phyloP scores from a whole-genome alignment of 2,329 filamentous ascomycete species.

The Ceratocystis alfenasii region DNA sequence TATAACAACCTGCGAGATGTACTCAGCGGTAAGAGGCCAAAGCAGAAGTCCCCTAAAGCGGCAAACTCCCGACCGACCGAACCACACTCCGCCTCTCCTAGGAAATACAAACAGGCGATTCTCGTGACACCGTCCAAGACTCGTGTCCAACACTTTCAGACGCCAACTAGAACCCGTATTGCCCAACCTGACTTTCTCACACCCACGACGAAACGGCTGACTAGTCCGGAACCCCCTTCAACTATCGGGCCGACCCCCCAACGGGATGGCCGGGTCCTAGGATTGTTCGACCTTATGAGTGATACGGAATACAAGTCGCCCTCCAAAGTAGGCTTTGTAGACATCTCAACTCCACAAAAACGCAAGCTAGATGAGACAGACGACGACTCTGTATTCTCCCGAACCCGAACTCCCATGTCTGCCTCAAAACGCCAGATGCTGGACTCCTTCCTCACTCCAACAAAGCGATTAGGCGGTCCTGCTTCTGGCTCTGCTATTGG shows the following conservation, averaged over 20 bases:
- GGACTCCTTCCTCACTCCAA: slow-evolving; percentile 54
- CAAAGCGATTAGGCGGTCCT: slow-evolving; percentile 37
- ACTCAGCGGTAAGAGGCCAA: slow-evolving; percentile 40
- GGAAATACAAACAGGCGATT: slow-evolving; percentile 33
- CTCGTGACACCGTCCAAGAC: slow-evolving; percentile 38
- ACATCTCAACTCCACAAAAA: slow-evolving; percentile 37
- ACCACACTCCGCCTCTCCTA: slow-evolving; percentile 34
- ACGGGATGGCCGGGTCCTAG: slow-evolving; percentile 62
- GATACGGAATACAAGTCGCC: slow-evolving; percentile 34
- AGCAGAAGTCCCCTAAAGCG: slow-evolving; percentile 28
- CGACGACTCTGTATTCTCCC: slow-evolving; percentile 25
- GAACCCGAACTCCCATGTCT: slow-evolving; percentile 41
- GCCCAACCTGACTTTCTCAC: slow-evolving; percentile 38
- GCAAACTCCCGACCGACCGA: slow-evolving; percentile 28
- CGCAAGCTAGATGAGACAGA: slow-evolving; percentile 25
- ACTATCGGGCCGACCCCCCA: slow-evolving; percentile 69
- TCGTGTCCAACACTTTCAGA: slow-evolving; percentile 23
- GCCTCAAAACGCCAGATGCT: slow-evolving; percentile 49
- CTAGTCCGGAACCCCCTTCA: slow-evolving; percentile 45
- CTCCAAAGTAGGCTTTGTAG: slow-evolving; percentile 13
- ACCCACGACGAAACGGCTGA: slow-evolving; percentile 42
- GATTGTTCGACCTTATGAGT: slow-evolving; percentile 60
- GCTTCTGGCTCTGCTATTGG: slow-evolving; percentile 26
- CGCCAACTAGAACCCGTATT: slow-evolving; percentile 28
- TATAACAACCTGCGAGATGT: slow-evolving; percentile 56